Base-by-base conservation (phyloP, 2,329 filamentous ascomycete genomes). In the Plenodomus tracheiphilus region DNA sequence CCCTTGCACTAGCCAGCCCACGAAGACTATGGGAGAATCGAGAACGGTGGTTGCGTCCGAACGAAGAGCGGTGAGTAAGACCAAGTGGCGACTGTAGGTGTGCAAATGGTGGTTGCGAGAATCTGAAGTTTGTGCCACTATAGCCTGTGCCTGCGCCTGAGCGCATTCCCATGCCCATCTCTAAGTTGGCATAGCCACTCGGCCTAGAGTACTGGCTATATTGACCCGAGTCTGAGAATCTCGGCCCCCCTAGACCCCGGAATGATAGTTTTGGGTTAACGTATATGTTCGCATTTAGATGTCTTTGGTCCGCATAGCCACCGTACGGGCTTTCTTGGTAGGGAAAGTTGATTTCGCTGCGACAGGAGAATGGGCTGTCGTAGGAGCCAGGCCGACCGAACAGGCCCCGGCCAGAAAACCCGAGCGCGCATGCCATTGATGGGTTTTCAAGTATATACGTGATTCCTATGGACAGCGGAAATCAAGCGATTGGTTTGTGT, bases 111-210 rank as follows among this genome's bases (percentile, higher is more conserved):
- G 16, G 8, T 10, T 37, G 35, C 16, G 35, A 19, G 18, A 37
- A 18, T 16, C 9, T 9, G 9, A 15, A 18, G 9, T 19, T 16
- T 3, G 9, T 8, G 9, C 35, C 13, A 13, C 11, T 8, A 10
- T 13, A 20, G 13, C 35, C 9, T 4, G 18, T 20, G 22, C 43
- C 25, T 11, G 28, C 19, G 17, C 42, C 41, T 9, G 36, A 25
- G 11, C 38, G 28, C 18, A 48, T 47, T 2, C 39, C 46, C 32
- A 46, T 32, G 17, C 41, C 41, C 41, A 43, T 47, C 3, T 32
- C 32, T 13, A 34, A 40, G 15, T 21, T 17, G 18, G 38, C 34
- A 2, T 30, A 21, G 39, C 32, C 21, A 30, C 22, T 16, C 37
- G 25, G 2, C 7, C 17, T n/a, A 30, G 41, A 28, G 45, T 39